Evolutionary conservation across 441 rosid genomes (phyloP).

Genomic region (Raphanus hybrid): DNA sequence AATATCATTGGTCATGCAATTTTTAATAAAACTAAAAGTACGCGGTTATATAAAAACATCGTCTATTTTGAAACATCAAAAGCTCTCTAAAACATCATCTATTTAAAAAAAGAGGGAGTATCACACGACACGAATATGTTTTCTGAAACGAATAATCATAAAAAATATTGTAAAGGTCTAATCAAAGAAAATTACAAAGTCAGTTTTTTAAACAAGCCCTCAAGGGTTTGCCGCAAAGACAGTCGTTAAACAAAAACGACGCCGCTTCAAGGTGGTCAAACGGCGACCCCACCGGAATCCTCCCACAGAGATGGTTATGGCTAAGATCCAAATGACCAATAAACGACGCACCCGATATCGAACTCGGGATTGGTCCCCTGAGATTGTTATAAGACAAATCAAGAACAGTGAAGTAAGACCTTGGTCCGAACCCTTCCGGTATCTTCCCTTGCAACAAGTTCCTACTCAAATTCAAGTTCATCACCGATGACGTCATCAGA

Average conservation of each 20-base stretch:
- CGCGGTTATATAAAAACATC: too few species aligned
- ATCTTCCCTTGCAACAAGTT: slow-evolving; percentile 58
- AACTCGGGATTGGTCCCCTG: slow-evolving; percentile 64
- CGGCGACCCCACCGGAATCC: slow-evolving; percentile 72
- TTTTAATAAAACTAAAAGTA: too few species aligned
- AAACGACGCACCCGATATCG: slow-evolving; percentile 58
- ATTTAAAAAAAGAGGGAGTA: too few species aligned
- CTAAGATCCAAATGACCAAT: slow-evolving; percentile 87
- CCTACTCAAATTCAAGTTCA: slow-evolving; percentile 68
- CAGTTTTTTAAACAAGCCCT: slow-evolving; percentile 49
- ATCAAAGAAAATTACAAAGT: slow-evolving; percentile 15
- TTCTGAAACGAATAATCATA: slow-evolving; percentile 15
- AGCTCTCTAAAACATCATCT: too few species aligned
- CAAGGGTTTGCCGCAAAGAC: slow-evolving; percentile 82
- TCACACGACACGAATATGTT: too few species aligned
- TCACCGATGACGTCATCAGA: slow-evolving; percentile 60
- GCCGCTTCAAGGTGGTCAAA: slow-evolving; percentile 85
- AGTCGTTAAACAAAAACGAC: slow-evolving; percentile 69
- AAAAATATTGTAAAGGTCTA: slow-evolving; percentile 16
- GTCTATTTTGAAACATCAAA: too few species aligned
- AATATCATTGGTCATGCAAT: too few species aligned
- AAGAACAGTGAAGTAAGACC: slow-evolving; percentile 52
- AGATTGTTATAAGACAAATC: slow-evolving; percentile 55
- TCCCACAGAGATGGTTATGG: slow-evolving; percentile 81
- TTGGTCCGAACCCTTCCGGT: slow-evolving; percentile 69